These are phyloP conservation scores for Camellia sinensis DNA, from an alignment of 148 eudicot genomes.

Conservation along the genomic window DNA sequence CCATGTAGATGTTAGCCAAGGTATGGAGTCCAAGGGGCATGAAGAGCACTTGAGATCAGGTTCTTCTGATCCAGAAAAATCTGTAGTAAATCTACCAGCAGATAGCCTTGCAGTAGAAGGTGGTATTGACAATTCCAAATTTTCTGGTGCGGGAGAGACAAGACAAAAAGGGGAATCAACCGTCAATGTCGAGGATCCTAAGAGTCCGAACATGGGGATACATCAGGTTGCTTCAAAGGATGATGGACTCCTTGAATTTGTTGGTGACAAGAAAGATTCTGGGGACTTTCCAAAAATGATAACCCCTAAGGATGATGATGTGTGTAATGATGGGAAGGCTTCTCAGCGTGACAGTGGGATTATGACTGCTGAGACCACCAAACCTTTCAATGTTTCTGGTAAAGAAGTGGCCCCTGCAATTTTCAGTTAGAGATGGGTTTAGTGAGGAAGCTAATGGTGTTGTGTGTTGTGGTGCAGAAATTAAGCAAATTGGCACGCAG, in stretches of 20 bases:
- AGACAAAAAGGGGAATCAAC: constrained; percentile 19
- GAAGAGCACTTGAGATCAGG: constrained; percentile 32
- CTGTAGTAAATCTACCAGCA: constrained; percentile 22
- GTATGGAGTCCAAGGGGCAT: constrained; percentile 25
- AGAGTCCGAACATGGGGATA: constrained; percentile 11
- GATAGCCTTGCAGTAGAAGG: constrained; percentile 24
- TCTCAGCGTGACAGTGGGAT: constrained; percentile 21
- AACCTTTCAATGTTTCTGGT: constrained; percentile 14
- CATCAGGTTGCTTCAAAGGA: constrained; percentile 17
- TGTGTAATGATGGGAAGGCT: constrained; percentile 15
- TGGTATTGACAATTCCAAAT: constrained; percentile 6
- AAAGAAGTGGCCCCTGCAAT: constrained; percentile 27
- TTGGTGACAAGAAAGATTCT: constrained; percentile 12
- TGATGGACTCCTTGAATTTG: constrained; percentile 12
- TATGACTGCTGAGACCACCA: constrained; percentile 25
- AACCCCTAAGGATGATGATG: constrained; percentile 23
- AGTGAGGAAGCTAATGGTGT: constrained; percentile 28
- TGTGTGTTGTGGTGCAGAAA: constrained; percentile 20
- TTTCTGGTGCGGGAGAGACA: constrained; percentile 24
- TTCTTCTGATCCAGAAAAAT: constrained; percentile 22
- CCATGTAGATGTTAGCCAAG: constrained; percentile 55
- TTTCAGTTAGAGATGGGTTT: constrained; percentile 16
- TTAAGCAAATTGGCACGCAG: constrained; percentile 18
- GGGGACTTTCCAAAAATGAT: constrained; percentile 22
- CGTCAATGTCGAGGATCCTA: constrained; percentile 12